A percentile compares a stretch with the other conserved stretches of the same genome.
Evolutionary conservation across 805 yeast species (phyloP).

Genomic region (Metschnikowia continentalis): DNA sequence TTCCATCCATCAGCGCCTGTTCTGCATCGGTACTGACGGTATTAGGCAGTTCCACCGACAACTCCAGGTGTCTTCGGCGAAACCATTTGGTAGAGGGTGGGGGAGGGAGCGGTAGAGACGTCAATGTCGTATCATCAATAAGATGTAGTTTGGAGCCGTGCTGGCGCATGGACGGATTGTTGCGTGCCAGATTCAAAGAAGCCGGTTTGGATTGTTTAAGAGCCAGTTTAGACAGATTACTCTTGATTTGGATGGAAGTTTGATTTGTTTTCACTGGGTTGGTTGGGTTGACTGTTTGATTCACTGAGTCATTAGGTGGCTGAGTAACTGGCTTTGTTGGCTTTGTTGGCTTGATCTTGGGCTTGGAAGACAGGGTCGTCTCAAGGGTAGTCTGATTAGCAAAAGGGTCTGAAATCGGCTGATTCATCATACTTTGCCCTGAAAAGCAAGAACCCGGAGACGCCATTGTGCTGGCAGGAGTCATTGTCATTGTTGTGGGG

Average conservation of each 20-base stretch:
- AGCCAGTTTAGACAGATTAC: neutral
- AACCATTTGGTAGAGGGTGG: conserved; percentile 29
- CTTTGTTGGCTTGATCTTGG: neutral
- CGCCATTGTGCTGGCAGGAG: neutral
- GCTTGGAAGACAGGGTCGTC: no score
- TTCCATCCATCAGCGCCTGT: neutral
- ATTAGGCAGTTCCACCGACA: neutral
- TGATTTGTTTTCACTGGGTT: no score
- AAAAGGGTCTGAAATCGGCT: no score
- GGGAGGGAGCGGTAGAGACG: conserved; percentile 52
- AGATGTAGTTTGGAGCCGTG: conserved; percentile 41
- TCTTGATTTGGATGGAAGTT: no score
- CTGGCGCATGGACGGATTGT: conserved; percentile 18
- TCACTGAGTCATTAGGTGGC: no score
- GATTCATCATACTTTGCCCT: no score
- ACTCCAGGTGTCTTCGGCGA: conserved; percentile 7
- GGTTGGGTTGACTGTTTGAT: no score
- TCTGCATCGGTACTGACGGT: neutral
- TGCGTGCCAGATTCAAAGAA: neutral
- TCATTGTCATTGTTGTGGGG: neutral
- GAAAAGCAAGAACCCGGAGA: no score
- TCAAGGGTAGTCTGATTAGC: no score
- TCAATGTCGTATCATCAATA: conserved; percentile 44
- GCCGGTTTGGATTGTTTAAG: neutral
- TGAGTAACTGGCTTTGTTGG: no score